Evolutionary conservation across 2,329 filamentous ascomycete genomes (phyloP).

Genomic region (Pseudogymnoascus sp.): DNA sequence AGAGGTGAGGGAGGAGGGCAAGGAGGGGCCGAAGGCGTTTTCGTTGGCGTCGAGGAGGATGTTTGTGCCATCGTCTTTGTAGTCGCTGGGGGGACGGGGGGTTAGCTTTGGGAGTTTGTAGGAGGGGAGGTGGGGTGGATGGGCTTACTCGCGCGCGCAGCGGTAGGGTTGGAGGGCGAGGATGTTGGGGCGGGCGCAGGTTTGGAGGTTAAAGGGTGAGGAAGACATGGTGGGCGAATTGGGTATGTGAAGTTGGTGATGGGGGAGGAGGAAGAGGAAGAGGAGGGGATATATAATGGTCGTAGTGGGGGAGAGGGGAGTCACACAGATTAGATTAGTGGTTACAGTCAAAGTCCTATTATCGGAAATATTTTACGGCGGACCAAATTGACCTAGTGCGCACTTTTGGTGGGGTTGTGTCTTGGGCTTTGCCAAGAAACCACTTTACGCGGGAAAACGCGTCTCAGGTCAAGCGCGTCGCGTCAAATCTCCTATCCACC

Average conservation of each 20-base stretch:
- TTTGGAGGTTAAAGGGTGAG: constrained; percentile 63
- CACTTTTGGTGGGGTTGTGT: not conserved
- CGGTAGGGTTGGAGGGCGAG: constrained; percentile 69
- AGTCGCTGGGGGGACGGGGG: constrained; percentile 59
- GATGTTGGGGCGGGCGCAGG: constrained; percentile 70
- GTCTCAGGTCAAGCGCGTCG: not conserved
- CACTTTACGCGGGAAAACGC: constrained; percentile 2
- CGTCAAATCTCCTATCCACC: constrained; percentile 7
- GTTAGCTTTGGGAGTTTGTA: too few species aligned
- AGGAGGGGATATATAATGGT: not conserved
- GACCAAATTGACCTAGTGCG: not conserved
- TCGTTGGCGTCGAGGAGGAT: constrained; percentile 96
- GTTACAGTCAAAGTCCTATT: not conserved
- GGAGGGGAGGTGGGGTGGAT: constrained; percentile 14
- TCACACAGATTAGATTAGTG: not conserved
- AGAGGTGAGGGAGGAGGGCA: constrained; percentile 42
- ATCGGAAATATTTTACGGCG: not conserved
- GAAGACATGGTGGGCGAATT: constrained; percentile 1
- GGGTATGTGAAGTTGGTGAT: not conserved
- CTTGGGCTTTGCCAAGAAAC: not conserved
- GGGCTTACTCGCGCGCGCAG: constrained; percentile 68
- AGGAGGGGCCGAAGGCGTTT: constrained; percentile 84
- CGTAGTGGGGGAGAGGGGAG: not conserved
- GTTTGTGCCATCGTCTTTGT: constrained; percentile 96
- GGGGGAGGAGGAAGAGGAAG: not conserved